A percentile compares a stretch with the other conserved stretches of the same genome.
Evolutionary conservation across 2,329 filamentous ascomycete genomes (phyloP).

Genomic region (Myriosclerotinia duriaeana): DNA sequence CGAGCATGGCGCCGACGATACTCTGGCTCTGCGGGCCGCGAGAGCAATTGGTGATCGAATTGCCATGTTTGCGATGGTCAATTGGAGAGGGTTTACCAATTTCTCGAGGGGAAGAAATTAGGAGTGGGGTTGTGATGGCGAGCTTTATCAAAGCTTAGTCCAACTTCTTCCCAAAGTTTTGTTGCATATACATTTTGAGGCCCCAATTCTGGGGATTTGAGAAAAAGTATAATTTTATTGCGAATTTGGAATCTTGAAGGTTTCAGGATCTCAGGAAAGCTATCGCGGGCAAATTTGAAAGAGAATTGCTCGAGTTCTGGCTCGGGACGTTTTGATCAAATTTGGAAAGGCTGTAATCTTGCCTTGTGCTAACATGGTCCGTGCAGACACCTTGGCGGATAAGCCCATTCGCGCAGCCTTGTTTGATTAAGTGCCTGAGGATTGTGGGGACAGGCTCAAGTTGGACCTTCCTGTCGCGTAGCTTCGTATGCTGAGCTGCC

Average conservation of each 20-base stretch:
- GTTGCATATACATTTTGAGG: slow-evolving; percentile 13
- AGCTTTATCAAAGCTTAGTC: slow-evolving; percentile 16
- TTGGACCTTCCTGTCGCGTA: slow-evolving; percentile 27
- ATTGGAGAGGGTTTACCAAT: slow-evolving; percentile 14
- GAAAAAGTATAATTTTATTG: neutral
- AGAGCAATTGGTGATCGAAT: slow-evolving; percentile 34
- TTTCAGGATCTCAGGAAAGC: neutral
- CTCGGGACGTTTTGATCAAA: neutral
- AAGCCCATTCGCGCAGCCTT: slow-evolving; percentile 19
- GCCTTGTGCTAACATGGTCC: neutral
- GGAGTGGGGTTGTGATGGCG: slow-evolving; percentile 17
- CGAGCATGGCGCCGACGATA: slow-evolving; percentile 24
- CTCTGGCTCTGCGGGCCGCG: slow-evolving; percentile 35
- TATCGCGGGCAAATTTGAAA: neutral
- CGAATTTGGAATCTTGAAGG: neutral
- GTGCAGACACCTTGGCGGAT: neutral
- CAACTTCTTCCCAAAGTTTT: neutral
- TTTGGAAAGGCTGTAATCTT: neutral
- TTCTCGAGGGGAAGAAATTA: slow-evolving; percentile 17
- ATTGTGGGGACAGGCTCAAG: neutral
- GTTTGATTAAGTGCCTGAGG: slow-evolving; percentile 18
- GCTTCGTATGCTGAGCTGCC: slow-evolving; percentile 38
- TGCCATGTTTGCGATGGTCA: slow-evolving; percentile 32
- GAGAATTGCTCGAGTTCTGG: too few relatives aligned
- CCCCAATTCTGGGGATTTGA: neutral